Conservation (phyloP, 345 rosid genomes). For the Chamaenerion angustifolium region DNA sequence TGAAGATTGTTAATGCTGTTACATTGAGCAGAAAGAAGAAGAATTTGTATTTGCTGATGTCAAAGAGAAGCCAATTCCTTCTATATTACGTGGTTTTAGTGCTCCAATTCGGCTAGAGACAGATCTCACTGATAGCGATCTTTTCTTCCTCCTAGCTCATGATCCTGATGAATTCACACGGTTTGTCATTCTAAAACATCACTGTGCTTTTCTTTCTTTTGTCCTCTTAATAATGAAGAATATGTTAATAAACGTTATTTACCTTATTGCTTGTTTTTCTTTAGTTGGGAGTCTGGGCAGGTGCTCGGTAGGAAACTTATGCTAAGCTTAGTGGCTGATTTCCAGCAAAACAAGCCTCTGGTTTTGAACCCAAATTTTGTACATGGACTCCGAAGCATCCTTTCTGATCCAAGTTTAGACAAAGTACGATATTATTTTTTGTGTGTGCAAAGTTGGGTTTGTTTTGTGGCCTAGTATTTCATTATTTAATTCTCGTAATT, state of each 20-base stretch:
- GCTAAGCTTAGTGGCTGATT: conserved; percentile 73
- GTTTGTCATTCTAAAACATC: conserved; percentile 30
- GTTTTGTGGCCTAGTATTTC: background rate
- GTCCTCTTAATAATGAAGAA: background rate
- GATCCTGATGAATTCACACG: conserved; percentile 94
- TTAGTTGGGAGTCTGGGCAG: conserved; percentile 99
- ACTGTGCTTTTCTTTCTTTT: conserved; percentile 3
- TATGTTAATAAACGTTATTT: background rate
- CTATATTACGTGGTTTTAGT: conserved; percentile 78
- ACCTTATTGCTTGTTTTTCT: conserved; percentile 3
- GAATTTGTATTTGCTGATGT: conserved; percentile 78
- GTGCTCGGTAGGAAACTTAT: conserved; percentile 80
- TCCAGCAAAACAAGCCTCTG: conserved; percentile 58
- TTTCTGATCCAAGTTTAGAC: conserved; percentile 60
- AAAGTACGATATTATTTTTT: conserved; percentile 27
- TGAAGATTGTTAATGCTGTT: too few relatives aligned
- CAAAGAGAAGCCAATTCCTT: conserved; percentile 70
- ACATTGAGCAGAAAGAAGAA: conserved; percentile 64
- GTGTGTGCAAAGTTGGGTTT: background rate
- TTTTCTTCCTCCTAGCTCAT: conserved; percentile 90
- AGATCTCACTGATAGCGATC: conserved; percentile 60
- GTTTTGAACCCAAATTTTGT: conserved; percentile 63
- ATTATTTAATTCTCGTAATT: too few relatives aligned
- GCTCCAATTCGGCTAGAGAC: conserved; percentile 88
- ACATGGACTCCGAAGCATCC: conserved; percentile 64